phyloP scores from a whole-genome alignment of 1,284 basidiomycete genomes.

The Marasmius fiardii region DNA sequence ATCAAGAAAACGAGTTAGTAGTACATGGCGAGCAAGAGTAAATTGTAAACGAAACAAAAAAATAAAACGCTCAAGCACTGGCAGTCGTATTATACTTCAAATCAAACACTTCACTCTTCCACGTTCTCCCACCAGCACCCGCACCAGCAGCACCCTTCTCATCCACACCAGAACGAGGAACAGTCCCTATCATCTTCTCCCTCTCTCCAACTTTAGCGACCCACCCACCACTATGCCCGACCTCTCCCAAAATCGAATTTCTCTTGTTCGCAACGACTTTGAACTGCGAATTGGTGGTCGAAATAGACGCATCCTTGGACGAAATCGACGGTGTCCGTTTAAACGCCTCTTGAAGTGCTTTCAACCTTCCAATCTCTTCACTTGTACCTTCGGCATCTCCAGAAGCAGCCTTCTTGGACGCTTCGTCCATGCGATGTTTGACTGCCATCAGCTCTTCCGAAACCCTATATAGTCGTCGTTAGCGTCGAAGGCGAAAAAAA shows the following conservation, averaged over 20 bases:
- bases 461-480: conserved; percentile 24
- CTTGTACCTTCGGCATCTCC: conserved; percentile 26
- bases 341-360: conserved; percentile 71
- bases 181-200: conserved; percentile 39
- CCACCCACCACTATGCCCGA: conserved; percentile 72
- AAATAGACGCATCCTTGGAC: conserved; percentile 32
- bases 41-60: neutral
- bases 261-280: conserved; percentile 67
- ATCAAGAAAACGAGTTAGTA: no score
- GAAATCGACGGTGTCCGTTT: conserved; percentile 45
- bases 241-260: conserved; percentile 57
- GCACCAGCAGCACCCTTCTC: neutral
- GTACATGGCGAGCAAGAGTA: neutral
- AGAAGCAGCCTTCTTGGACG: conserved; percentile 36
- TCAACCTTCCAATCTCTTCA: conserved; percentile 29
- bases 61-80: neutral
- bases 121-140: neutral
- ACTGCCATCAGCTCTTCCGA: conserved; percentile 86
- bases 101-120: neutral
- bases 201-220: conserved; percentile 62
- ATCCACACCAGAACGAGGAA: neutral
- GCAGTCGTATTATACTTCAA: neutral
- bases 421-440: conserved; percentile 71
- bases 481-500: no score
- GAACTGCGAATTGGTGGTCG: conserved; percentile 59